Evolutionary conservation across 1,139 yeast species (phyloP).

Genomic region (Sugiyamaella neomexicana): DNA sequence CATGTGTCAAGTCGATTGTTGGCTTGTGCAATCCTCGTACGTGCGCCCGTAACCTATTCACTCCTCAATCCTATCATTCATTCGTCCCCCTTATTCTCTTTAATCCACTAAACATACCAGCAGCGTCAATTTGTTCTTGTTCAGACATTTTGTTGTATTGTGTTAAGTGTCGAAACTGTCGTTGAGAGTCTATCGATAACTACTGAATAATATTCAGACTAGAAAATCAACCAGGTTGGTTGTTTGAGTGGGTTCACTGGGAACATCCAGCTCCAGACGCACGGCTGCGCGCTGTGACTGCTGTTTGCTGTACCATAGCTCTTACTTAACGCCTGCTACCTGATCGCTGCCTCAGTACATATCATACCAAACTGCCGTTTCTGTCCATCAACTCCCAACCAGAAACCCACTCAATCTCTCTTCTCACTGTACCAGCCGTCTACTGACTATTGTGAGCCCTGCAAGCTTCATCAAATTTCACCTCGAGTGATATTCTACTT

Average conservation of each 20-base stretch:
- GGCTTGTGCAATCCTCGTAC: too few species aligned
- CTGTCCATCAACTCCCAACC: conserved; percentile 8
- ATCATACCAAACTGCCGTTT: conserved; percentile 3
- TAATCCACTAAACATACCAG: conserved; percentile 17
- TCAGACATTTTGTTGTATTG: conserved; percentile 22
- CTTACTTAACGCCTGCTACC: too few species aligned
- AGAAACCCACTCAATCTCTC: conserved; percentile 4
- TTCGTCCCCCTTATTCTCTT: background rate
- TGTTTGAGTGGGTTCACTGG: conserved; percentile 7
- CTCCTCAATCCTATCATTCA: background rate
- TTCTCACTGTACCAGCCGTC: background rate
- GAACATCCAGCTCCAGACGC: background rate
- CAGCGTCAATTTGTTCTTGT: conserved; percentile 22
- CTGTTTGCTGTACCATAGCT: background rate
- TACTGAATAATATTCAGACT: conserved; percentile 8
- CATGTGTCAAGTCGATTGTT: too few species aligned
- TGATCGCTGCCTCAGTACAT: background rate
- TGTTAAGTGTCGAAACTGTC: conserved; percentile 16
- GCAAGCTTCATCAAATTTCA: conserved; percentile 8
- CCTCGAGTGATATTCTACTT: background rate
- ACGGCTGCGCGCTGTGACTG: conserved; percentile 8
- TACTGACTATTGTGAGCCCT: background rate
- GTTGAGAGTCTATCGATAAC: conserved; percentile 7
- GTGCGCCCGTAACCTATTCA: too few species aligned
- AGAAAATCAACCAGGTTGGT: background rate